Percentiles rank a stretch among this genome's conserved stretches.
phyloP scores from a whole-genome alignment of 495 filamentous ascomycete species.

The Oleoguttula mirabilis region DNA sequence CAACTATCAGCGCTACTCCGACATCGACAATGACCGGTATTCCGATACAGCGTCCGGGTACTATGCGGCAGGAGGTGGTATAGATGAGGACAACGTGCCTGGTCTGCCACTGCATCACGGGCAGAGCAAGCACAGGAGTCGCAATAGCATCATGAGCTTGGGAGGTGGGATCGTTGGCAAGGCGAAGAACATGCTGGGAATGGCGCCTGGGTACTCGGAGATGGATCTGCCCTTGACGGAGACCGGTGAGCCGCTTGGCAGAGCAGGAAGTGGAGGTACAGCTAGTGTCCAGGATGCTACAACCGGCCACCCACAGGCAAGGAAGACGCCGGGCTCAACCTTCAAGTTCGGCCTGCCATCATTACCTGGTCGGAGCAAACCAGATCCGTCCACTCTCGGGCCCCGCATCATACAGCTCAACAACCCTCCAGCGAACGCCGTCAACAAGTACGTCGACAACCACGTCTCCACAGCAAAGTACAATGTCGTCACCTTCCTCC shows the following conservation, averaged over 20 bases:
- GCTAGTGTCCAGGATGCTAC: slow-evolving; percentile 39
- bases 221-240: slow-evolving; percentile 97
- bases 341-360: slow-evolving; percentile 68
- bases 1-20: slow-evolving; percentile 86
- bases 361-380: slow-evolving; percentile 69
- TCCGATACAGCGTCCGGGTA: slow-evolving; percentile 34
- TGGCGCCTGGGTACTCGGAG: slow-evolving; percentile 86
- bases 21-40: slow-evolving; percentile 56
- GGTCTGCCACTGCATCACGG: slow-evolving; percentile 29
- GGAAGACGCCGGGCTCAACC: slow-evolving; percentile 29
- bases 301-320: neutral
- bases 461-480: slow-evolving; percentile 97
- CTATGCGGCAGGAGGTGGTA: slow-evolving; percentile 47
- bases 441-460: slow-evolving; percentile 86
- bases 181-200: slow-evolving; percentile 82
- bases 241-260: slow-evolving; percentile 42
- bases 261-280: slow-evolving; percentile 26
- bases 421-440: slow-evolving; percentile 84
- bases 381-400: slow-evolving; percentile 79
- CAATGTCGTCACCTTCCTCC: slow-evolving; percentile 86
- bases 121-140: slow-evolving; percentile 50
- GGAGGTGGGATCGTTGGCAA: slow-evolving; percentile 77
- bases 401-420: slow-evolving; percentile 93
- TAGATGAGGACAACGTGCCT: slow-evolving; percentile 45
- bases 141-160: slow-evolving; percentile 77